These are phyloP conservation scores for Globisporangium megalacanthum DNA, from an alignment of 352 stramenopile species.

Conservation along the genomic window DNA sequence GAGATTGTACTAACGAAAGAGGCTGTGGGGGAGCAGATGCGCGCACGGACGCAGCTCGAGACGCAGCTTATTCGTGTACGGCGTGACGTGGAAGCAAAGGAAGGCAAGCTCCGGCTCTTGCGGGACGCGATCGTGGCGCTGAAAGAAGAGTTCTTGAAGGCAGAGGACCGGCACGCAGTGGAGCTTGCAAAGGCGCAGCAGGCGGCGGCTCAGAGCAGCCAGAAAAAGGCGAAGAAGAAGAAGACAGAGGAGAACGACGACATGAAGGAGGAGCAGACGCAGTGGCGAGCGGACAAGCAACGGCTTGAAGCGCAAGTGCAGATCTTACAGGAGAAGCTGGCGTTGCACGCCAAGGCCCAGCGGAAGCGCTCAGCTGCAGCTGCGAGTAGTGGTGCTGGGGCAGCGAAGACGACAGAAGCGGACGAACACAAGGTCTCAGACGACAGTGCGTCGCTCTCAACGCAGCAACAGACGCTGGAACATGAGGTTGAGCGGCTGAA, in stretches of 20 bases:
- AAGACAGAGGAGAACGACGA: constrained; percentile 12
- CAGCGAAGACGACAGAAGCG: constrained; percentile 17
- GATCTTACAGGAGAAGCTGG: constrained; percentile 67
- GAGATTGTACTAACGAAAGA: constrained; percentile 74
- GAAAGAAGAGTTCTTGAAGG: constrained; percentile 88
- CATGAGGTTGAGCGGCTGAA: constrained; percentile 51
- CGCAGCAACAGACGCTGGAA: constrained; percentile 16
- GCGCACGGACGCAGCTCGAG: constrained; percentile 38
- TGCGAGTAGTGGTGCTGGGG: constrained; percentile 6
- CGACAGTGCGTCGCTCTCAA: no score
- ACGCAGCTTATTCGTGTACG: constrained; percentile 35
- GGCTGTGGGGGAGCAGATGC: constrained; percentile 23
- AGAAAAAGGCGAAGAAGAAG: not conserved
- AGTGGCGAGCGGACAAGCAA: constrained; percentile 44
- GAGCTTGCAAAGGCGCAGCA: constrained; percentile 58
- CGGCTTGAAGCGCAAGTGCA: constrained; percentile 46
- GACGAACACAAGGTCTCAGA: not conserved
- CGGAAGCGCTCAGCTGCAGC: constrained; percentile 4
- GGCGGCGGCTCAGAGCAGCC: not conserved
- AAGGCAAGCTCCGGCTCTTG: constrained; percentile 60
- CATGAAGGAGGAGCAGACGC: constrained; percentile 25
- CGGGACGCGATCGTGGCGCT: constrained; percentile 80
- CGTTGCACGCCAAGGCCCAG: constrained; percentile 14
- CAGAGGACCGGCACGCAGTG: constrained; percentile 72
- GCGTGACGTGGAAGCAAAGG: constrained; percentile 40